Conservation (phyloP, 1,284 basidiomycete genomes). For the Phylloporus gajari region DNA sequence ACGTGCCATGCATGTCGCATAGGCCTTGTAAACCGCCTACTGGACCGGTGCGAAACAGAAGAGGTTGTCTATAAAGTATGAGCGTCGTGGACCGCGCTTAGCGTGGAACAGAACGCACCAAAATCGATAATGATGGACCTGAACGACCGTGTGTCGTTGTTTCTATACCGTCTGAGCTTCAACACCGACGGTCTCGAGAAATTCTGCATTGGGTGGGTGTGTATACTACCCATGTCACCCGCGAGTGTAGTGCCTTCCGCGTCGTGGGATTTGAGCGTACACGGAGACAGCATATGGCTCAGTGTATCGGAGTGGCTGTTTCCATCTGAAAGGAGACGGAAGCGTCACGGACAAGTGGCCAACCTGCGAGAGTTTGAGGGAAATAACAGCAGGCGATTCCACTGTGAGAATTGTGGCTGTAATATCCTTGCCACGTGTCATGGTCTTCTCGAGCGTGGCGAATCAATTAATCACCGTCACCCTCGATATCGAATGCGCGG, state of each 20-base stretch:
- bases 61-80: conserved; percentile 40
- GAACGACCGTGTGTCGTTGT: conserved; percentile 40
- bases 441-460: too few relatives aligned
- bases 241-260: conserved; percentile 41
- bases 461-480: too few relatives aligned
- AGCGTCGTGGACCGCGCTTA: conserved; percentile 39
- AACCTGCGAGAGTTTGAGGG: too few relatives aligned
- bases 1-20: conserved; percentile 6
- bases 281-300: conserved; percentile 23
- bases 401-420: too few relatives aligned
- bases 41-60: conserved; percentile 36
- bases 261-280: too few relatives aligned
- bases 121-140: conserved; percentile 44
- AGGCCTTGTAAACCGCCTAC: conserved; percentile 19
- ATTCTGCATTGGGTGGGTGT: conserved; percentile 22
- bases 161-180: too few relatives aligned
- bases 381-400: too few relatives aligned
- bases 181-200: conserved; percentile 40
- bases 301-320: conserved; percentile 18
- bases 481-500: conserved; percentile 42
- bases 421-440: too few relatives aligned
- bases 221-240: conserved; percentile 32
- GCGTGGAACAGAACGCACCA: conserved; percentile 38
- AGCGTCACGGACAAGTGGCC: too few relatives aligned
- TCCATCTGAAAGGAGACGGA: conserved; percentile 38